Evolutionary conservation across 108 stramenopile species (phyloP).

Genomic region (Parmales sp.): DNA sequence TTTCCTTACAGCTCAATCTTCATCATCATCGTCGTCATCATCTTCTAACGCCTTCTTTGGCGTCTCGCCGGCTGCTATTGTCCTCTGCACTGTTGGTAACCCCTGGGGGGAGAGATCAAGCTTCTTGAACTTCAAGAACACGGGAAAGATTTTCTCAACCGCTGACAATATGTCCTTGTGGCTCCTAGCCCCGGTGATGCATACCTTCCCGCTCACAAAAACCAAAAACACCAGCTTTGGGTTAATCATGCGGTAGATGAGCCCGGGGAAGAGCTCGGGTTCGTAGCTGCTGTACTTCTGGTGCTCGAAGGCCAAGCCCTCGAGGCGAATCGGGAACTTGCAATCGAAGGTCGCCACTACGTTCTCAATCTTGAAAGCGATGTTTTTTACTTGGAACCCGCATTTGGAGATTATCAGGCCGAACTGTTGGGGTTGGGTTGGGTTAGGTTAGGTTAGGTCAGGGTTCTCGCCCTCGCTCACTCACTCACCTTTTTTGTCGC

Average conservation of each 20-base stretch:
- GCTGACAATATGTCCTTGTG: constrained; percentile 21
- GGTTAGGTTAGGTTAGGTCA: background rate
- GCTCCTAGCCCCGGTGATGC: constrained; percentile 39
- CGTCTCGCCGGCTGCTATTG: too few relatives aligned
- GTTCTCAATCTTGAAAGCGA: constrained; percentile 90
- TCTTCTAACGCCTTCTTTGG: too few relatives aligned
- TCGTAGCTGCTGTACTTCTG: constrained; percentile 82
- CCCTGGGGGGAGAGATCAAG: too few relatives aligned
- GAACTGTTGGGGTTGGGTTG: constrained; percentile 61
- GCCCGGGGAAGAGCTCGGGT: constrained; percentile 96
- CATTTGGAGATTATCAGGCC: constrained; percentile 51
- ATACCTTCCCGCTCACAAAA: constrained; percentile 91
- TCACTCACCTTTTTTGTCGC: constrained; percentile 47
- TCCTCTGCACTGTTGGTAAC: too few relatives aligned
- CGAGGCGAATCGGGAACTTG: constrained; percentile 92
- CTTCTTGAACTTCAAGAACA: background rate
- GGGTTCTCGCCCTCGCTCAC: background rate
- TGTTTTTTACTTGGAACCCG: constrained; percentile 43
- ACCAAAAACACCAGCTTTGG: constrained; percentile 87
- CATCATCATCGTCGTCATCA: too few relatives aligned
- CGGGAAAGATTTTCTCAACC: constrained; percentile 16
- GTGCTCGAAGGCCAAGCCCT: constrained; percentile 88
- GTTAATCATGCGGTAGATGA: constrained; percentile 84
- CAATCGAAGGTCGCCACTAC: constrained; percentile 89
- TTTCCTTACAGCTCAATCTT: too few relatives aligned